Base-by-base conservation (phyloP, 331 rosid species). In the Malus hybrid region DNA sequence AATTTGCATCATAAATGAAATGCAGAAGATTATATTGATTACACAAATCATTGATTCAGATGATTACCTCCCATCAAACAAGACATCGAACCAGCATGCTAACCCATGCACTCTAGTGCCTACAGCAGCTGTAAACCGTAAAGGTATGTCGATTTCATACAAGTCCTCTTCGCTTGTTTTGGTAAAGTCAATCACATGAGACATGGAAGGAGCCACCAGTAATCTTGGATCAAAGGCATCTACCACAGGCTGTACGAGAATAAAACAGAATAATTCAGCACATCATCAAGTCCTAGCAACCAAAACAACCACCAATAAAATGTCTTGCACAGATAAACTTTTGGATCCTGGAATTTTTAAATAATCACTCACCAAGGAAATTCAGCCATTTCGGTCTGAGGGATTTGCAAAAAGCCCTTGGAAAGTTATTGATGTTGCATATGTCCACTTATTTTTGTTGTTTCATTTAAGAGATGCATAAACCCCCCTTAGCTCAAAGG, bases 171-270 rank as follows among this genome's bases (percentile, higher is more conserved):
- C 99, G 85, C 88, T 90, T 57, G 84, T 68, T 78, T 87, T 89
- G 78, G 87, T 80, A 76, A 95, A 95, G 91, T 95, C 97, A 71
- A 90, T 72, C 77, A 89, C 86, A 75, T 95, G 99, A 80, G 81
- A 85, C 62, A 84, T 84, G 54, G 97, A 86, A 70, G 99, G 88
- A 85, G 99, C 90, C 67, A 90, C 77, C 80, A 94, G 83, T 56
- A 94, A 83, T 81, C 97, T 89, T 70, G 99, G 97, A 87, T 94
- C 99, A 83, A 94, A 94, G 71, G 99, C 99, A 86, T 94, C 99
- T 55, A 94, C 97, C 69, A 94, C 99, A 36, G 99, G 99, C 98
- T 91, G 86, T 66, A 69, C 22, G 69, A 67, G 76, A n/a, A 69
- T 48, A 63, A 60, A 78, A 79, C 7, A 73, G 28, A 52, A 68